Conservation (phyloP, 805 yeast species). For the Saccharomycopsis fodiens region DNA sequence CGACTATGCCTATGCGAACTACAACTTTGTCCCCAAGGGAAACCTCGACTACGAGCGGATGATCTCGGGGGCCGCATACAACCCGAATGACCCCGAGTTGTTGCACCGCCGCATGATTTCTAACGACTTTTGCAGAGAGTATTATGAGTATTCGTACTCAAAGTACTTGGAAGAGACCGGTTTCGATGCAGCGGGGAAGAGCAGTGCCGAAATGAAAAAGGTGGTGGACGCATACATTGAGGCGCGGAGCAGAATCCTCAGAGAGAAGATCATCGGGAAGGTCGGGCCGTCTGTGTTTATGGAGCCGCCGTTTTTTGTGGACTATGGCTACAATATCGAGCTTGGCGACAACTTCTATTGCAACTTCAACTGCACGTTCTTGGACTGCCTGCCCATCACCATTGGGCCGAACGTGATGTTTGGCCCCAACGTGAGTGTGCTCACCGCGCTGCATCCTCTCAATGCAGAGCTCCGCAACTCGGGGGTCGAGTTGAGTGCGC, state of each 20-base stretch:
- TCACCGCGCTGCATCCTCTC: constrained; percentile 59
- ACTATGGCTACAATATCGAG: constrained; percentile 56
- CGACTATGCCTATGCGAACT: constrained; percentile 29
- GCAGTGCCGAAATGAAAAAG: constrained; percentile 13
- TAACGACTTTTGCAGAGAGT: constrained; percentile 4
- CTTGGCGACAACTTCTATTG: constrained; percentile 53
- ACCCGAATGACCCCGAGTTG: constrained; percentile 25
- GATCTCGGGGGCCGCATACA: constrained; percentile 46
- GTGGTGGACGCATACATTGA: not conserved
- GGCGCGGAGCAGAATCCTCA: constrained; percentile 29
- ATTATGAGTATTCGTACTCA: not conserved
- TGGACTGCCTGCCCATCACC: constrained; percentile 53
- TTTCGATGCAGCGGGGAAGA: constrained; percentile 4
- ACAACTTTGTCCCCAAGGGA: constrained; percentile 29
- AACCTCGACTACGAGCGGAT: constrained; percentile 43
- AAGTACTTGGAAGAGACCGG: not conserved
- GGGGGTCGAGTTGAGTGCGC: constrained; percentile 44
- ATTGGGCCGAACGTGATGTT: constrained; percentile 53
- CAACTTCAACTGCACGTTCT: constrained; percentile 45
- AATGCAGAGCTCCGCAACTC: constrained; percentile 37
- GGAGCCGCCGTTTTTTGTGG: constrained; percentile 56
- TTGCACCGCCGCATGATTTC: not conserved
- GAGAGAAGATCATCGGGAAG: constrained; percentile 40
- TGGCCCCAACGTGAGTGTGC: constrained; percentile 56
- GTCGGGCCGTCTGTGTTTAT: constrained; percentile 34